Evolutionary conservation across 108 stramenopile species (phyloP).

Genomic region (Nitzschia sp.): DNA sequence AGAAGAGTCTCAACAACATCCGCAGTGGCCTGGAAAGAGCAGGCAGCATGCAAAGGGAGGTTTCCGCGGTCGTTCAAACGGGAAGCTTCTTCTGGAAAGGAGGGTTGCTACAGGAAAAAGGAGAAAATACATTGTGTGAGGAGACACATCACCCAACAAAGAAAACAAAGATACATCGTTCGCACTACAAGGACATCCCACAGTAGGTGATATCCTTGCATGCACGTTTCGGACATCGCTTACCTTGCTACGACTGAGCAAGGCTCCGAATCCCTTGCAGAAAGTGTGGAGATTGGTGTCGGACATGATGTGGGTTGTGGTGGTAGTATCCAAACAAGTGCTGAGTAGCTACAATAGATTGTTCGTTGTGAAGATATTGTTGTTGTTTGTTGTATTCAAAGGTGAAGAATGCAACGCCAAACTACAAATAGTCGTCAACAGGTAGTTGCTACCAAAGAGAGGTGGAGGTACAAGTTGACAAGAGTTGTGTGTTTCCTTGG

Average conservation of each 20-base stretch:
- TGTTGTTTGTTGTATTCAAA: no score
- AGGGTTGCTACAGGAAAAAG: conserved; percentile 53
- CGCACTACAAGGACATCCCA: background rate
- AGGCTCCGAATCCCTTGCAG: conserved; percentile 88
- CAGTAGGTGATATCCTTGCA: background rate
- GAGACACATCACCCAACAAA: background rate
- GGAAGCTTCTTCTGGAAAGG: conserved; percentile 84
- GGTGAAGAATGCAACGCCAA: no score
- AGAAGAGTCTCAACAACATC: conserved; percentile 82
- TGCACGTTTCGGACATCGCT: conserved; percentile 11
- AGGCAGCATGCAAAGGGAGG: conserved; percentile 85
- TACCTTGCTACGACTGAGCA: conserved; percentile 83
- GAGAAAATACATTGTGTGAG: background rate
- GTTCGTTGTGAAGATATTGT: no score
- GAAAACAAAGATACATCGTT: background rate
- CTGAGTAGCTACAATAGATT: no score
- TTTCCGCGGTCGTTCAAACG: conserved; percentile 86
- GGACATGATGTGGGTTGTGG: conserved; percentile 39
- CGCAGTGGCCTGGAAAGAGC: conserved; percentile 78
- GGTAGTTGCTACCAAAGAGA: no score
- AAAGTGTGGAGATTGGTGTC: conserved; percentile 86
- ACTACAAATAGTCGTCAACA: no score
- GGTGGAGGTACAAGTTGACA: no score
- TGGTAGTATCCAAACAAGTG: no score
- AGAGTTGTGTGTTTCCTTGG: no score